Percentiles rank a stretch among this genome's conserved stretches.
phyloP scores from a whole-genome alignment of 345 rosid species.

The Corchorus olitorius region DNA sequence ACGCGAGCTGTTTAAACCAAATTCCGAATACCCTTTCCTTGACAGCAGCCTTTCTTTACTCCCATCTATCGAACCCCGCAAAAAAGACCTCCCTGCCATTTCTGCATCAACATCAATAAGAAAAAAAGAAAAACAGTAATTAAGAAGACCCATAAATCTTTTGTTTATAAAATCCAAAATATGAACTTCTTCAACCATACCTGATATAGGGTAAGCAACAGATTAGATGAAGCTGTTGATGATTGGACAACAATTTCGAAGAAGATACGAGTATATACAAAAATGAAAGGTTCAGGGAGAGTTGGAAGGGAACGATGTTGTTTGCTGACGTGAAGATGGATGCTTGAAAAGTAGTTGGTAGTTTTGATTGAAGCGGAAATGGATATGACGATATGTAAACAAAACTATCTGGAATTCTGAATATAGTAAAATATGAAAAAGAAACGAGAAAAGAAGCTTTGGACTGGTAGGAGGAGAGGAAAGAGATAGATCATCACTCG shows the following conservation, averaged over 20 bases:
- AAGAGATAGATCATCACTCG: neutral
- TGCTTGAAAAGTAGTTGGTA: neutral
- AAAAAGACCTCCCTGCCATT: conserved; percentile 47
- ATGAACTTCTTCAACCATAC: neutral
- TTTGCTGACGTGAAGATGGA: neutral
- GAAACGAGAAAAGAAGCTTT: neutral
- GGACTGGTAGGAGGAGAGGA: neutral
- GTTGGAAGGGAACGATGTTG: neutral
- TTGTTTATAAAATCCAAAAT: neutral
- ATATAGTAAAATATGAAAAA: too few species aligned
- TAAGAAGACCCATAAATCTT: neutral
- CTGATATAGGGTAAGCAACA: conserved; percentile 1
- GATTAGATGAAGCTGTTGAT: neutral
- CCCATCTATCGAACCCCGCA: conserved; percentile 42
- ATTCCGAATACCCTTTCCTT: conserved; percentile 46
- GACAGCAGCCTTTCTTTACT: conserved; percentile 66
- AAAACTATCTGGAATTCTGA: too few species aligned
- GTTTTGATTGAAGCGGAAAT: neutral
- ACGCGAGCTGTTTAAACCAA: conserved; percentile 42
- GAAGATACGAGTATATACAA: neutral
- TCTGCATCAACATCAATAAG: neutral
- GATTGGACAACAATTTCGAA: neutral
- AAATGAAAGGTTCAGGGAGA: neutral
- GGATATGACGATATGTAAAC: neutral
- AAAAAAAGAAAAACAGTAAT: neutral